Conservation (phyloP, 257 asterid genomes). For the Scutellaria baicalensis region DNA sequence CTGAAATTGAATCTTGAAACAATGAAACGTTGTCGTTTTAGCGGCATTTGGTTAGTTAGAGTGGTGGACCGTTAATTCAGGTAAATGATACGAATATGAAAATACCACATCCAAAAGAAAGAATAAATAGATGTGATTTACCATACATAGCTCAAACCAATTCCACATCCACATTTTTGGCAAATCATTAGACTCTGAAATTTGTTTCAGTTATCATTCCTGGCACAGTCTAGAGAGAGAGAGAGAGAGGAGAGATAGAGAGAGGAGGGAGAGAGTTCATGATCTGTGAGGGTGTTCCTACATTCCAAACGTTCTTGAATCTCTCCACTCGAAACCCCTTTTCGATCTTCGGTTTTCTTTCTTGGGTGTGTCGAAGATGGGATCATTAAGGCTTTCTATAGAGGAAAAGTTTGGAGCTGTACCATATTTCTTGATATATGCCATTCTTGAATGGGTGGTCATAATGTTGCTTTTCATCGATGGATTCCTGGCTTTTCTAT, state of each 20-base stretch:
- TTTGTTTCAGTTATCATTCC: conserved; percentile 14
- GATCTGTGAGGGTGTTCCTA: conserved; percentile 32
- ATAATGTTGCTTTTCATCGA: conserved; percentile 64
- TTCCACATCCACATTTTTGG: conserved; percentile 25
- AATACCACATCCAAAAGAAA: conserved; percentile 9
- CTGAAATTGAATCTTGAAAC: neutral
- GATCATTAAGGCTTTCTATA: conserved; percentile 28
- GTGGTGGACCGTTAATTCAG: conserved; percentile 42
- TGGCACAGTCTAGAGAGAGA: conserved; percentile 12
- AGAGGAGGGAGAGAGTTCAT: conserved; percentile 36
- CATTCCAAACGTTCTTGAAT: conserved; percentile 20
- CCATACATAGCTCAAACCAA: conserved; percentile 16
- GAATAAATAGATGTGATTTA: neutral
- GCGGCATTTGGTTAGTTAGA: neutral
- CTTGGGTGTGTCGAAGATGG: neutral
- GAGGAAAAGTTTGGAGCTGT: conserved; percentile 56
- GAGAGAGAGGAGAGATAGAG: conserved; percentile 1
- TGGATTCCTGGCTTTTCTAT: conserved; percentile 54
- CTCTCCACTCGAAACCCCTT: conserved; percentile 17
- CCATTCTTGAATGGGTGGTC: conserved; percentile 61
- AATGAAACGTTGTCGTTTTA: conserved; percentile 1
- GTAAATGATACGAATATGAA: conserved; percentile 21
- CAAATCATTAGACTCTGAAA: conserved; percentile 20
- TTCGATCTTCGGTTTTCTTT: neutral
- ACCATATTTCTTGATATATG: conserved; percentile 53